phyloP scores from a whole-genome alignment of 495 filamentous ascomycete species.

The Apiosordaria backusii region DNA sequence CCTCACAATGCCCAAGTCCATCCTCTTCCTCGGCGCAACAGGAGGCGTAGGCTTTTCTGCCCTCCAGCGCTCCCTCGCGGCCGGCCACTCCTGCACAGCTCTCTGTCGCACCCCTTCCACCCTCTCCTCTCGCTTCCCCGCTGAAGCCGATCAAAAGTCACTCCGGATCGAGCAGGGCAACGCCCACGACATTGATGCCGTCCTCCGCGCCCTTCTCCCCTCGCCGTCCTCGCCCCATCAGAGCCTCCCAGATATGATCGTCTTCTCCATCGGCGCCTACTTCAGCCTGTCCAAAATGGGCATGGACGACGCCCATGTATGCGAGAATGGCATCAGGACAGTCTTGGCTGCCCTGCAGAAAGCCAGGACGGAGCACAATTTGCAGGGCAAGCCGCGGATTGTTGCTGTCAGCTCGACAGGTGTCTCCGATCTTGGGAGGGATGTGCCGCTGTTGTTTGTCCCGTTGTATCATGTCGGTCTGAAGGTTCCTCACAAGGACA shows the following conservation, averaged over 20 bases:
- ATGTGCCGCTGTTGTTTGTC: constrained; percentile 49
- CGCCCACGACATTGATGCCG: constrained; percentile 42
- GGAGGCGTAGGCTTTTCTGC: constrained; percentile 46
- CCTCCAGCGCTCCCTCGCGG: constrained; percentile 48
- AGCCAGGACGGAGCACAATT: constrained; percentile 23
- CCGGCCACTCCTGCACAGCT: constrained; percentile 49
- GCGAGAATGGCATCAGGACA: constrained; percentile 46
- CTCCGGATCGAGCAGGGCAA: constrained; percentile 53
- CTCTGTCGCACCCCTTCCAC: constrained; percentile 61
- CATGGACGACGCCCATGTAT: constrained; percentile 55
- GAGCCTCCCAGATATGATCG: constrained; percentile 37
- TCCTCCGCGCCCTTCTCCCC: constrained; percentile 35
- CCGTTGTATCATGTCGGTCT: constrained; percentile 53
- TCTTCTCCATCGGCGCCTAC: constrained; percentile 48
- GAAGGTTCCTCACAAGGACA: constrained; percentile 54
- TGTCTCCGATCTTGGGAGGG: constrained; percentile 42
- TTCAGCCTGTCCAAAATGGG: constrained; percentile 20
- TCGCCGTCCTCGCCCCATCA: constrained; percentile 9
- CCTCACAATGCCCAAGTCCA: constrained; percentile 26
- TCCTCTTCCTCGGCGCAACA: constrained; percentile 59
- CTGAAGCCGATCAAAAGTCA: constrained; percentile 25
- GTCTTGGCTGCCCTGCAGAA: constrained; percentile 44
- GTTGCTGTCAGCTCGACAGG: constrained; percentile 54
- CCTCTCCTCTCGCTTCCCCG: constrained; percentile 45
- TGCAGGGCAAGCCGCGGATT: constrained; percentile 42